A percentile compares a stretch with the other conserved stretches of the same genome.
Conservation (phyloP, 2,329 filamentous ascomycete genomes). For the Albifimbria verrucaria region DNA sequence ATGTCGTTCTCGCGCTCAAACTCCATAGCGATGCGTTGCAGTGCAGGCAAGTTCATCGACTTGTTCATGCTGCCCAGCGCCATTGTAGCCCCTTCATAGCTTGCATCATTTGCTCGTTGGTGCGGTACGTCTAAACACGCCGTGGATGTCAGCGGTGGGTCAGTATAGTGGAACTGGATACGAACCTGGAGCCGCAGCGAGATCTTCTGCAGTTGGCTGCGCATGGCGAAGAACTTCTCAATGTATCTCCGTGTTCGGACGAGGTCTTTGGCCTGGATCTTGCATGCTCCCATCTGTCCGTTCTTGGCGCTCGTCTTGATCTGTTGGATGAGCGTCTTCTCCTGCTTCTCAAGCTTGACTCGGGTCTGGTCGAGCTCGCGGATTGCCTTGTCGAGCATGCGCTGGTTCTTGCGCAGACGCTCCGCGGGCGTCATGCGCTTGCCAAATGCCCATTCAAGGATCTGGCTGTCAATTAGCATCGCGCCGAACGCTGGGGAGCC, state of each 20-base stretch:
- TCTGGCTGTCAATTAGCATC: slow-evolving; percentile 46
- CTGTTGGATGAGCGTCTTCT: slow-evolving; percentile 92
- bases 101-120: slow-evolving; percentile 99
- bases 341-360: slow-evolving; percentile 95
- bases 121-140: slow-evolving; percentile 74
- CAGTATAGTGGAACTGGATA: neutral
- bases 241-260: slow-evolving; percentile 92
- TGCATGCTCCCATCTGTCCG: slow-evolving; percentile 96
- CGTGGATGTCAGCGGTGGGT: neutral
- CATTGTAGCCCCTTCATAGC: slow-evolving; percentile 96
- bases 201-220: slow-evolving; percentile 94
- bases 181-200: slow-evolving; percentile 86
- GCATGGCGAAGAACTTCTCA: slow-evolving; percentile 98
- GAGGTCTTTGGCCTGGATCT: slow-evolving; percentile 96
- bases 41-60: slow-evolving; percentile 92
- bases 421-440: slow-evolving; percentile 98
- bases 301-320: slow-evolving; percentile 99
- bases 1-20: slow-evolving; percentile 99
- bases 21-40: slow-evolving; percentile 97
- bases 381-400: slow-evolving; percentile 95
- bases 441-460: slow-evolving; percentile 98
- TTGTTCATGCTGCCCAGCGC: slow-evolving; percentile 95
- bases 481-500: slow-evolving; percentile 8
- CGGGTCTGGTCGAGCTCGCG: slow-evolving; percentile 93
- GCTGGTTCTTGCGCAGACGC: slow-evolving; percentile 88